Percentiles rank a stretch among this genome's conserved stretches.
Conservation (phyloP, 2,329 filamentous ascomycete genomes). For the Aspergillus tamarii region DNA sequence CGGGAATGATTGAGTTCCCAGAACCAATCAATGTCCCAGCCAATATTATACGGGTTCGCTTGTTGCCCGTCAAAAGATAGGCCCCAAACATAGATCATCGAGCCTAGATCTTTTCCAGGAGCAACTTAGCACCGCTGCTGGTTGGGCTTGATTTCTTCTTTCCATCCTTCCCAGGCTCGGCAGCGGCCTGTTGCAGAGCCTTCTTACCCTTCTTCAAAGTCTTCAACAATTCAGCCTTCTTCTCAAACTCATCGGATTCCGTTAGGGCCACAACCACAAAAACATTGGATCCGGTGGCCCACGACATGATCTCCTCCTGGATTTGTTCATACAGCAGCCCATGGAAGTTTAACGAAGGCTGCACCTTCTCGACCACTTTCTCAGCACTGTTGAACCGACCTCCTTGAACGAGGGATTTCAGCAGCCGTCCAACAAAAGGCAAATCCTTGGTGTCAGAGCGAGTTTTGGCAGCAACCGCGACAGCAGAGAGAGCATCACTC, state of each 20-base stretch:
- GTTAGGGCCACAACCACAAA: slow-evolving; percentile 83
- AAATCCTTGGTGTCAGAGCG: slow-evolving; percentile 59
- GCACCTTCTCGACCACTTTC: slow-evolving; percentile 70
- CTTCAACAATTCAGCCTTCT: slow-evolving; percentile 68
- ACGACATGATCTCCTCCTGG: slow-evolving; percentile 71
- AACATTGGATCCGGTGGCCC: slow-evolving; percentile 84
- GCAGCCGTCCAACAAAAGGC: slow-evolving; percentile 74
- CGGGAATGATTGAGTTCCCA: background rate
- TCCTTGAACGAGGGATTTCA: slow-evolving; percentile 88
- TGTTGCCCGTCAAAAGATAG: background rate
- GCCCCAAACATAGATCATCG: background rate
- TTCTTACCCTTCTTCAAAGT: slow-evolving; percentile 74
- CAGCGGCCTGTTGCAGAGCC: slow-evolving; percentile 62
- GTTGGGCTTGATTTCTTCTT: slow-evolving; percentile 41
- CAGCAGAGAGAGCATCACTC: slow-evolving; percentile 69
- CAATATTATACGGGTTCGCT: slow-evolving; percentile 8
- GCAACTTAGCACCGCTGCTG: slow-evolving; percentile 51
- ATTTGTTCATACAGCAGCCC: slow-evolving; percentile 81
- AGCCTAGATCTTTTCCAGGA: slow-evolving; percentile 40
- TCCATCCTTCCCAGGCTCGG: slow-evolving; percentile 54
- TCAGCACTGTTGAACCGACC: slow-evolving; percentile 78
- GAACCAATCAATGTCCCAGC: slow-evolving; percentile 1
- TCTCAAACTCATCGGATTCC: slow-evolving; percentile 72
- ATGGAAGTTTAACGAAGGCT: slow-evolving; percentile 80
- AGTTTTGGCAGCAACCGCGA: slow-evolving; percentile 53